Base-by-base conservation (phyloP, 1,284 basidiomycete species). In the Malassezia slooffiae region DNA sequence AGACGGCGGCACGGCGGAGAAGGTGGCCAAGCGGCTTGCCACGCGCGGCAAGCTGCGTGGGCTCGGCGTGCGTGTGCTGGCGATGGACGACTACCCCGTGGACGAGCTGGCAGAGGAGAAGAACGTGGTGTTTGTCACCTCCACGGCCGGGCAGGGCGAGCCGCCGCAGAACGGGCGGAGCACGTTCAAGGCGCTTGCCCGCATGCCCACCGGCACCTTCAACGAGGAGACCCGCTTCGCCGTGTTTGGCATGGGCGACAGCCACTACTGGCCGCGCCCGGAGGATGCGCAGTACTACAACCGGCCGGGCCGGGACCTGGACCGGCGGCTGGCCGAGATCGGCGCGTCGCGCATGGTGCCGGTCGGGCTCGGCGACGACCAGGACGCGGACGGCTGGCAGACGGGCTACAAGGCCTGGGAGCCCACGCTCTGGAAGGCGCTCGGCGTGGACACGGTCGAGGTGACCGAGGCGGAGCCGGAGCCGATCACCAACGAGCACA, bases 231-330 rank as follows among this genome's bases (percentile, higher is more conserved):
- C 56, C 45, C 57, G 58, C 47, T 67, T 51, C 39, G 73, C 82
- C 45, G 88, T 97, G 43, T 95, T 97, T 60, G 90, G 76, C 40
- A 84, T 99, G 81, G 91, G 91, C 55, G 91, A 99, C 72, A 90
- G 84, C 68, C 90, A 95, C 73, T 99, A 99, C 74, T 99, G 91
- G 91, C 93, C 93, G 15, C 80, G 93, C 37, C 78, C 86, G 19
- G 90, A 96, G 72, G 91, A 97, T 67, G 83, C 83, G 22, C 83
- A 88, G 63, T 97, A 89, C 72, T 97, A 95, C 76, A 99, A 97
- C 78, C 93, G 90, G 74, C 82, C 93, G 0, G 80, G 80, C 17
- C 93, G 88, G 74, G 91, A 97, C 58, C 78, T 97, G 35, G 82
- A 89, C 71, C 73, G 76, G 21, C 80, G 81, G 29, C 54, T 68